These are phyloP conservation scores for Macrophomina tecta DNA, from an alignment of 2,329 filamentous ascomycete genomes.

Conservation along the genomic window DNA sequence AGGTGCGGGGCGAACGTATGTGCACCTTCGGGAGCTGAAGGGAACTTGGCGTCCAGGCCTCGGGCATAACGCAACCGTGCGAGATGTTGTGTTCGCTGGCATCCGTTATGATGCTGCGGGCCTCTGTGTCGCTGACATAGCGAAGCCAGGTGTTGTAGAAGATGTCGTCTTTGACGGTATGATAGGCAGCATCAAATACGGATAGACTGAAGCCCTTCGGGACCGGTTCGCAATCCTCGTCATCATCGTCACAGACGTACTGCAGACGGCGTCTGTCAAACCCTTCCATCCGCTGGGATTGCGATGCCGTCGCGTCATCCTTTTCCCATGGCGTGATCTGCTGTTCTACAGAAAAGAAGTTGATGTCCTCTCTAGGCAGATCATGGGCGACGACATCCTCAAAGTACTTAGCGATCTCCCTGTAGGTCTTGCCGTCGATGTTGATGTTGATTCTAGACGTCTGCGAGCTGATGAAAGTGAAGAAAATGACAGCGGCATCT, in stretches of 20 bases:
- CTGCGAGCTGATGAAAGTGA: conserved; percentile 63
- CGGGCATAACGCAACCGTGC: not conserved
- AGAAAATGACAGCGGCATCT: conserved; percentile 66
- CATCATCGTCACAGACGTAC: not conserved
- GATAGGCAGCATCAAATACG: conserved; percentile 66
- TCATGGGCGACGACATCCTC: not conserved
- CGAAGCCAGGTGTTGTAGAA: conserved; percentile 71
- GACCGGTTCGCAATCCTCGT: conserved; percentile 39
- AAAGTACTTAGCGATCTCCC: conserved; percentile 20
- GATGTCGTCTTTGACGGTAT: conserved; percentile 70
- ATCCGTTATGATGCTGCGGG: not conserved
- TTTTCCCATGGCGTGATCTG: conserved; percentile 24
- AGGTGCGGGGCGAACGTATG: not conserved
- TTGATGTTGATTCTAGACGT: conserved; percentile 73
- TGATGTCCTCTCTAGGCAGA: not conserved
- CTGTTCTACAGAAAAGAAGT: conserved; percentile 8
- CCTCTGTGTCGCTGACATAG: conserved; percentile 7
- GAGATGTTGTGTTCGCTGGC: not conserved
- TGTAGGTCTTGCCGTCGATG: conserved; percentile 50
- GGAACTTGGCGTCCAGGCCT: not conserved
- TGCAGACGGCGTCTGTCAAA: conserved; percentile 8
- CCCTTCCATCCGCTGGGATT: not conserved
- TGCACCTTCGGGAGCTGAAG: not conserved
- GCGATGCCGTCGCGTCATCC: not conserved
- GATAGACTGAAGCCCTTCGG: conserved; percentile 55